Conservation (phyloP, 73 alveolate species). For the Paramecium tetraurelia region DNA sequence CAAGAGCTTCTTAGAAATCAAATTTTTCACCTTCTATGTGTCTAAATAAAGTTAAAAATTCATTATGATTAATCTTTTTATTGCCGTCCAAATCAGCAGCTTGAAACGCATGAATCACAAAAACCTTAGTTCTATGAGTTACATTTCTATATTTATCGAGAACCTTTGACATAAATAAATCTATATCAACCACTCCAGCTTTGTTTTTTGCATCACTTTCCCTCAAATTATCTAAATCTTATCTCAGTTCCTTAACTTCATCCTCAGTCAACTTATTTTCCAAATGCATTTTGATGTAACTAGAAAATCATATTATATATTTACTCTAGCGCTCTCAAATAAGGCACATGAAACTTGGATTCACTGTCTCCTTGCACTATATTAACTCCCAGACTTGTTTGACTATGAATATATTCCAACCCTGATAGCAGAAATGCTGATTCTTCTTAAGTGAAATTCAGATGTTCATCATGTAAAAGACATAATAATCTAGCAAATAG, state of each 20-base stretch:
- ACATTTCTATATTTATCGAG: conserved; percentile 51
- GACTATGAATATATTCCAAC: conserved; percentile 32
- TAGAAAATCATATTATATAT: not conserved
- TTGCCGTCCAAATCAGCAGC: conserved; percentile 66
- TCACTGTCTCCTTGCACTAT: conserved; percentile 14
- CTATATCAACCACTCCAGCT: conserved; percentile 42
- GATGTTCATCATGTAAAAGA: conserved; percentile 22
- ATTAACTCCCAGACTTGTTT: conserved; percentile 43
- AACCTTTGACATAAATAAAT: conserved; percentile 59
- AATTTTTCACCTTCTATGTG: conserved; percentile 46
- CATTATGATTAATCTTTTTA: conserved; percentile 54
- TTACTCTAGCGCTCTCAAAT: conserved; percentile 55
- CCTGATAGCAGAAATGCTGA: conserved; percentile 32
- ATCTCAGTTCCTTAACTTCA: conserved; percentile 37
- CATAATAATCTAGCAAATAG: conserved; percentile 50
- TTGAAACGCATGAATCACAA: conserved; percentile 57
- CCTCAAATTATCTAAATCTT: conserved; percentile 47
- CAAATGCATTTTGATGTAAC: conserved; percentile 43
- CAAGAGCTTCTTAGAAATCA: conserved; percentile 37
- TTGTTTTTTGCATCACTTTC: conserved; percentile 54
- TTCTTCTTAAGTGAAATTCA: conserved; percentile 55
- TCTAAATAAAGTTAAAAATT: conserved; percentile 54
- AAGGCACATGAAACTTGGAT: conserved; percentile 51
- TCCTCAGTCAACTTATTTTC: conserved; percentile 55
- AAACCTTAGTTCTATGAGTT: conserved; percentile 39